Conservation (phyloP, 2,329 filamentous ascomycete species). For the Aspergillus viridinutans region DNA sequence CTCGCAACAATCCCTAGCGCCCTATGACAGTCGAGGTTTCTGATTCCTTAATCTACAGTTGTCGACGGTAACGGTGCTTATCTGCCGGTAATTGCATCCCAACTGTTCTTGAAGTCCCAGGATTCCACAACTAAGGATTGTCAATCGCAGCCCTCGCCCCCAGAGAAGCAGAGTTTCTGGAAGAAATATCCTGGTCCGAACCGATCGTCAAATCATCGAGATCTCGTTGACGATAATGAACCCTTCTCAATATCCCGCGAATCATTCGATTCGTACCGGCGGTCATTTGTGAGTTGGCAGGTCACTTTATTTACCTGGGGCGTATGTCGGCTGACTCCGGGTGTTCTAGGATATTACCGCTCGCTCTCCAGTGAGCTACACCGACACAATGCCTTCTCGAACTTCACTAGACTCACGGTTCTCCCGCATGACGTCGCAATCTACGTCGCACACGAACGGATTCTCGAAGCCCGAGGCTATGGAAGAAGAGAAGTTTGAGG, state of each 20-base stretch:
- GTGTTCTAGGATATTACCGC: slow-evolving; percentile 76
- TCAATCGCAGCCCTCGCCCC: slow-evolving; percentile 68
- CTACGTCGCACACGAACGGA: slow-evolving; percentile 55
- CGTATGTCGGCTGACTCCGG: slow-evolving; percentile 8
- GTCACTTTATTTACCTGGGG: slow-evolving; percentile 3
- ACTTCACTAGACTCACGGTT: slow-evolving; percentile 76
- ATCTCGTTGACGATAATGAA: slow-evolving; percentile 75
- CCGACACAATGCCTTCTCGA: slow-evolving; percentile 59
- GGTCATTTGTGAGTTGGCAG: slow-evolving; percentile 73
- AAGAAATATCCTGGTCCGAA: slow-evolving; percentile 47
- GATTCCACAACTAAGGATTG: not conserved
- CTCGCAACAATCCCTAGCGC: not conserved
- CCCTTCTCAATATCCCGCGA: slow-evolving; percentile 93
- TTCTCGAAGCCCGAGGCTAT: slow-evolving; percentile 61
- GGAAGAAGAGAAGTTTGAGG: slow-evolving; percentile 79
- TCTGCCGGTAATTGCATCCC: slow-evolving; percentile 63
- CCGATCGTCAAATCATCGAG: slow-evolving; percentile 55
- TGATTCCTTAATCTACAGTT: slow-evolving; percentile 54
- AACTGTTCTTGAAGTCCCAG: not conserved
- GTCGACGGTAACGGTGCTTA: slow-evolving; percentile 96
- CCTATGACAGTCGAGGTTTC: slow-evolving; percentile 1
- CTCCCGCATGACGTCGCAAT: slow-evolving; percentile 59
- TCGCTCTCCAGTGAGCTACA: slow-evolving; percentile 66
- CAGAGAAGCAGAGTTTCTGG: slow-evolving; percentile 81
- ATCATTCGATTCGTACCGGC: slow-evolving; percentile 93